Conservation (phyloP, 257 asterid species). For the Jacaranda mimosifolia region DNA sequence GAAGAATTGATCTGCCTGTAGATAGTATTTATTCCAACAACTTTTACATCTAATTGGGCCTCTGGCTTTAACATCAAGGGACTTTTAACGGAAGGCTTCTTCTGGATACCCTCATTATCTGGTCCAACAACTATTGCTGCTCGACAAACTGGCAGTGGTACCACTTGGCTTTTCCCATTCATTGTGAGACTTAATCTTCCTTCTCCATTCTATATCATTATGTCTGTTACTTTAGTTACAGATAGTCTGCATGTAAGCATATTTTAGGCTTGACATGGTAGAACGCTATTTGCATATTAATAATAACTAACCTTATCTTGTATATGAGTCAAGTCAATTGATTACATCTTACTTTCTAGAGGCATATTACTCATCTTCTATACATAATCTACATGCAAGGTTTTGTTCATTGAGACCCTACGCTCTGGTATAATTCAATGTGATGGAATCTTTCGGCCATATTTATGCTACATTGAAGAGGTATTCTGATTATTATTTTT, state of each 20-base stretch:
- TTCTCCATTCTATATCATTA: conserved; percentile 28
- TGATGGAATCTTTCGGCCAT: neutral
- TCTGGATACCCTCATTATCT: conserved; percentile 98
- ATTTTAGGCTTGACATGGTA: conserved; percentile 20
- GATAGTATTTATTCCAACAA: conserved; percentile 8
- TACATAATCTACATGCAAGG: conserved; percentile 10
- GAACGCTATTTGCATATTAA: neutral
- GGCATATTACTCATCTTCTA: neutral
- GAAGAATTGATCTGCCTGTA: neutral
- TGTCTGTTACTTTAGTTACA: conserved; percentile 2
- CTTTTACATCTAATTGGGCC: conserved; percentile 25
- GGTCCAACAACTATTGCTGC: conserved; percentile 96
- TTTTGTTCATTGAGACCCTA: conserved; percentile 7
- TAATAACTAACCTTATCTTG: conserved; percentile 1
- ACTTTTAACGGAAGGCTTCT: conserved; percentile 94
- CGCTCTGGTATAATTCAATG: neutral
- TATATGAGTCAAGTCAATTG: neutral
- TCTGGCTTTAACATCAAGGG: conserved; percentile 61
- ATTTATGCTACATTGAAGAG: conserved; percentile 6
- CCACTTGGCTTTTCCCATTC: conserved; percentile 97
- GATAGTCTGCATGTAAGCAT: neutral
- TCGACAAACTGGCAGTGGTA: conserved; percentile 92
- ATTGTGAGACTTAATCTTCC: conserved; percentile 63
- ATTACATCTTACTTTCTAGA: conserved; percentile 25
- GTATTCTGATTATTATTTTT: conserved; percentile 26